Conservation (phyloP, 1,284 basidiomycete genomes). For the Sphaerobolus stellatus region DNA sequence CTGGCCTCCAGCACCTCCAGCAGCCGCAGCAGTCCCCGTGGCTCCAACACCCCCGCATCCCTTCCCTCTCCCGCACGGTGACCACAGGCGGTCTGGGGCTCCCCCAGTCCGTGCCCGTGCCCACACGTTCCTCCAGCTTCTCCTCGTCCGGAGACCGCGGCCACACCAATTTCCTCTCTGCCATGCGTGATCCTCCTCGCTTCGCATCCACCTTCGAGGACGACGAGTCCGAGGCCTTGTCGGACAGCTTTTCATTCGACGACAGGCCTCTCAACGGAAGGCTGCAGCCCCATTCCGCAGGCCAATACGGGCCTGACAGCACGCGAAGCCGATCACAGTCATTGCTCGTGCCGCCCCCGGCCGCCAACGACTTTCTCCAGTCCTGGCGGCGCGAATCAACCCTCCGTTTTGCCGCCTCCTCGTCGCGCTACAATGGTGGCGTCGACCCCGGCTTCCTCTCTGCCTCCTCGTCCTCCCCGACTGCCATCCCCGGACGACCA, state of each 20-base stretch:
- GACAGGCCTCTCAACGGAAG: conserved; percentile 10
- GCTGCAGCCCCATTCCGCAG: conserved; percentile 51
- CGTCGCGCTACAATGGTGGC: conserved; percentile 3
- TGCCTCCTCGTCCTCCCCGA: conserved; percentile 20
- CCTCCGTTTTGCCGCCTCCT: conserved; percentile 1
- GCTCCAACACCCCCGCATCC: conserved; percentile 7
- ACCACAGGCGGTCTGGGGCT: conserved; percentile 17
- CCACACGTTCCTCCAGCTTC: conserved; percentile 63
- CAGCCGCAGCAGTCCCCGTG: conserved; percentile 27
- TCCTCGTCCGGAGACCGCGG: conserved; percentile 41
- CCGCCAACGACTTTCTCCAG: conserved; percentile 4
- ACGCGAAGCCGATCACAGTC: conserved; percentile 75
- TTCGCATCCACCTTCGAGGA: conserved; percentile 71
- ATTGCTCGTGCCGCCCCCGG: conserved; percentile 39
- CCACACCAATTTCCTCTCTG: conserved; percentile 52
- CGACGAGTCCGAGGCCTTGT: conserved; percentile 62
- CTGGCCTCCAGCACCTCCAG: conserved; percentile 39
- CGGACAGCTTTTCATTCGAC: conserved; percentile 34
- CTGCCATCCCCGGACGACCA: conserved; percentile 25
- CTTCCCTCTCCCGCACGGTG: conserved; percentile 8
- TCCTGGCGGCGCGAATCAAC: conserved; percentile 5
- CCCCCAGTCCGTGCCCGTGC: conserved; percentile 43
- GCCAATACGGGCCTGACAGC: conserved; percentile 52
- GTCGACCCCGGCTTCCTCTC: conserved; percentile 5
- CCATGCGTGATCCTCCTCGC: conserved; percentile 59